Base-by-base conservation (phyloP, 1,284 basidiomycete genomes). In the Singerocomus inundabilis region DNA sequence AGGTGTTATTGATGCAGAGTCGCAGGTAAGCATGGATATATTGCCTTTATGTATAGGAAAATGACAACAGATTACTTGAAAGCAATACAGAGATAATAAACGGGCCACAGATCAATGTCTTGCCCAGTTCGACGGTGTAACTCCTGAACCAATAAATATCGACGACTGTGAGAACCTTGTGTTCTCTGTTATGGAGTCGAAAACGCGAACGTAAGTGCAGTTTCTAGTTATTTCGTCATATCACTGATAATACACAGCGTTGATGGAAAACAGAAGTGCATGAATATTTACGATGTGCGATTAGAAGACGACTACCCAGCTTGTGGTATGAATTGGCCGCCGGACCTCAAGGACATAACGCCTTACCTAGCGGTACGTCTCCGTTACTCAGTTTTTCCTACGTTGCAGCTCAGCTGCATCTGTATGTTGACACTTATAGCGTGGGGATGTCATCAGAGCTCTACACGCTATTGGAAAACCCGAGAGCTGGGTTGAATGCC, bases 301-400 rank as follows among this genome's bases (percentile, higher is more conserved):
- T 72, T 92, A 26, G 83, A 88, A 48, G 97, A 99, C 66, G 79
- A 78, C 12, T 75, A 69, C 40, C 95, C 95, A n/a, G 86, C 84
- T 3, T 99, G 96, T 69, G 96, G 96, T 1, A 91, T 98, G 92
- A 96, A 96, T 69, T 99, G 96, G 96, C 96, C 96, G 5, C 85
- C 87, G n/a, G 92, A 93, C 57, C 80, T 99, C 24, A 68, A 76
- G 9, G 82, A 87, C 41, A 78, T 98, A 33, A 88, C 85, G 36
- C 72, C 74, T 4, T 98, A 95, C 65, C 81, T 99, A 12, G 81
- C 79, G 25, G 93, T 94, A 66, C 51, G 89, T 74, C 11, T 33
- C 30, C 32, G 42, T 25, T 12, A 21, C 29, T 33, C 24, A 42
- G 33, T 16, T 5, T 9, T 31, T 39, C 13, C 9, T 34, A 1